Base-by-base conservation (phyloP, 1,284 basidiomycete species). In the Cutaneotrichosporon sp. region DNA sequence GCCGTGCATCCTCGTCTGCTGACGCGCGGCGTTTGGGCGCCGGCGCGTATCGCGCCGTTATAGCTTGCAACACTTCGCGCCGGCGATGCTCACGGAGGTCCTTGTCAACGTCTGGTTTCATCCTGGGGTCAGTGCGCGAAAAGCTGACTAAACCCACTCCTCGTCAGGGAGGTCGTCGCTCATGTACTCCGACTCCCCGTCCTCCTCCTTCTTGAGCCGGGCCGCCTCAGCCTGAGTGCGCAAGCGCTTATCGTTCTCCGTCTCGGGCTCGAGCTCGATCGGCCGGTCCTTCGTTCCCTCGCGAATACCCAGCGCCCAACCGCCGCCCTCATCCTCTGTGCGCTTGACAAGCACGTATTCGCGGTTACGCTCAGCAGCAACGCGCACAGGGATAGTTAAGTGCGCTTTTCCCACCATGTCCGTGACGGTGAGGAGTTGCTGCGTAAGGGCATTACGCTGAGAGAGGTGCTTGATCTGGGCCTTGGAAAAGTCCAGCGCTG, bases 271-370 rank as follows among this genome's bases (percentile, higher is more conserved):
- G 14, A 97, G 83, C 53, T 86, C 82, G 57, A 98, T 97, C 1
- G 94, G 92, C 63, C 90, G 90, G 39, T 84, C 80, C 53, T 81
- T 78, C 4, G 83, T 88, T 3, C 67, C 90, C 60, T 93, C 84
- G 37, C 84, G 80, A 23, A 97, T 86, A 1, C 94, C 96, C 20
- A 99, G 77, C 21, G 94, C 84, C 87, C 92, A 99, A 0, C 96
- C 96, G 2, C 91, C 90, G 26, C 84, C 85, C 26, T 79, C 83
- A 18, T 84, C 83, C 64, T 89, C 85, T 60, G 72, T 70, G 33
- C 93, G 93, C 78, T 93, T 93, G 45, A 97, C 80, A 40, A 99
- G 79, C 7, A 97, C 80, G 72, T 99, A 99, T 73, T 97, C 85
- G 67, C 84, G 85, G 68, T 97, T 97, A 51, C 94, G 79, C 74